Percentiles rank a stretch among this genome's conserved stretches.
These are phyloP conservation scores for Solanum peruvianum DNA, from an alignment of 257 asterid genomes.

Conservation along the genomic window DNA sequence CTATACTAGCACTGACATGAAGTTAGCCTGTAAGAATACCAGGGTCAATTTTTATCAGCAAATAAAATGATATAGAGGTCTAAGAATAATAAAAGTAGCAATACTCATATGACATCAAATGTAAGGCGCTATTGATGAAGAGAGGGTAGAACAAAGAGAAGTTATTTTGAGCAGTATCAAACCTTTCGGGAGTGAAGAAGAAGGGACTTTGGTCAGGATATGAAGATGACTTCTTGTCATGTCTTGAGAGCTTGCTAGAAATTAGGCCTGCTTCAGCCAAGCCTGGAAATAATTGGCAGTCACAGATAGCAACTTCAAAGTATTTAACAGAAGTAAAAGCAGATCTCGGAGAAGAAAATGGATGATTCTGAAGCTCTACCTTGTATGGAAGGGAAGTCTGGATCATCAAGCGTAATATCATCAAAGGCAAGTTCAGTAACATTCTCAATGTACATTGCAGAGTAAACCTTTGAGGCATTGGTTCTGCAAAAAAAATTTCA, in stretches of 20 bases:
- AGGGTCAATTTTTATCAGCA: background rate
- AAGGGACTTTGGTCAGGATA: slow-evolving; percentile 56
- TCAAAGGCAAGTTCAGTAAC: slow-evolving; percentile 92
- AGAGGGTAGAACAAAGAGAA: background rate
- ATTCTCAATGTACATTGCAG: slow-evolving; percentile 95
- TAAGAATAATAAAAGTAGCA: background rate
- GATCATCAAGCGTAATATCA: slow-evolving; percentile 82
- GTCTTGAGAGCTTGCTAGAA: slow-evolving; percentile 91
- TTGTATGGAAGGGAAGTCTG: slow-evolving; percentile 88
- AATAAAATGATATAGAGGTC: background rate
- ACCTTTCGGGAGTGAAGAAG: slow-evolving; percentile 81
- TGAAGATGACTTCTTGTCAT: slow-evolving; percentile 51
- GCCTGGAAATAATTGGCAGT: slow-evolving; percentile 41
- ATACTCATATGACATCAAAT: background rate
- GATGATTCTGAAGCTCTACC: slow-evolving; percentile 28
- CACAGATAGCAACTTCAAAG: slow-evolving; percentile 8
- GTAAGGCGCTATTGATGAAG: background rate
- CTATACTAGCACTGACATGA: background rate
- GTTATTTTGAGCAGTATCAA: background rate
- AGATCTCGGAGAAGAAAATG: slow-evolving; percentile 4
- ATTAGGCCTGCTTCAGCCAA: slow-evolving; percentile 96
- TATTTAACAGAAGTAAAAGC: background rate
- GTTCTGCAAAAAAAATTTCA: slow-evolving; percentile 28
- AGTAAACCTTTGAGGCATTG: slow-evolving; percentile 76
- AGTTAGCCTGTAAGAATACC: background rate